These are phyloP conservation scores for Xylaria sp. DNA, from an alignment of 2,329 filamentous ascomycete species.

Conservation along the genomic window DNA sequence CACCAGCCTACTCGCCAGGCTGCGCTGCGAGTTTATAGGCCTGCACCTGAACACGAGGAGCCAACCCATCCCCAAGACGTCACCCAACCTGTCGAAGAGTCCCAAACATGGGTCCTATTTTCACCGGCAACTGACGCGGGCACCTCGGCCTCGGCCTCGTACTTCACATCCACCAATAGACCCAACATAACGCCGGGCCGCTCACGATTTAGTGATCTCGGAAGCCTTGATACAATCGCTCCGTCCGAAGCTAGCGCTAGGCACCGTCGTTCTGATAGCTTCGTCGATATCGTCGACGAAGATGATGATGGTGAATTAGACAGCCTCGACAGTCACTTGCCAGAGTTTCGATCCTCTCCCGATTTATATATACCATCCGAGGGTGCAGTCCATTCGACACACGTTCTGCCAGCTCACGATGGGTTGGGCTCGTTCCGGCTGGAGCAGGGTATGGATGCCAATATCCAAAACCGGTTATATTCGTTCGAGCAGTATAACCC, in stretches of 20 bases:
- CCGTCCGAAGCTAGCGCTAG: slow-evolving; percentile 65
- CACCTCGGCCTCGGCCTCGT: slow-evolving; percentile 68
- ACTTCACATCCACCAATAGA: slow-evolving; percentile 74
- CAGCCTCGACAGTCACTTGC: slow-evolving; percentile 89
- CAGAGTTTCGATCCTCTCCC: slow-evolving; percentile 79
- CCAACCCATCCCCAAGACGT: slow-evolving; percentile 49
- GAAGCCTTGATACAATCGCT: slow-evolving; percentile 76
- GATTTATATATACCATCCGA: slow-evolving; percentile 53
- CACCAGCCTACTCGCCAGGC: slow-evolving; percentile 67
- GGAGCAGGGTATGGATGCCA: slow-evolving; percentile 62
- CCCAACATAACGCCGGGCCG: slow-evolving; percentile 72
- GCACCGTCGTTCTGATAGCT: slow-evolving; percentile 52
- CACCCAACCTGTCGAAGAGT: slow-evolving; percentile 67
- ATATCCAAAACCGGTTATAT: slow-evolving; percentile 85
- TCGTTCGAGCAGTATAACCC: slow-evolving; percentile 89
- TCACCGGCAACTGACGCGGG: slow-evolving; percentile 72
- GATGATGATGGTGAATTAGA: slow-evolving; percentile 81
- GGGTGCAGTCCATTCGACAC: slow-evolving; percentile 65
- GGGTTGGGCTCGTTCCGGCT: slow-evolving; percentile 86
- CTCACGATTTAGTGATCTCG: slow-evolving; percentile 82
- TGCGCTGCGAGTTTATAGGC: slow-evolving; percentile 59
- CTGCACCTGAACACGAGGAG: slow-evolving; percentile 53
- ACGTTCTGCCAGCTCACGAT: slow-evolving; percentile 90
- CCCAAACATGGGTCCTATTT: slow-evolving; percentile 97
- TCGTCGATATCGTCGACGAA: slow-evolving; percentile 54